Evolutionary conservation across 805 yeast genomes (phyloP).

Genomic region (Wickerhamomyces rabaulensis): DNA sequence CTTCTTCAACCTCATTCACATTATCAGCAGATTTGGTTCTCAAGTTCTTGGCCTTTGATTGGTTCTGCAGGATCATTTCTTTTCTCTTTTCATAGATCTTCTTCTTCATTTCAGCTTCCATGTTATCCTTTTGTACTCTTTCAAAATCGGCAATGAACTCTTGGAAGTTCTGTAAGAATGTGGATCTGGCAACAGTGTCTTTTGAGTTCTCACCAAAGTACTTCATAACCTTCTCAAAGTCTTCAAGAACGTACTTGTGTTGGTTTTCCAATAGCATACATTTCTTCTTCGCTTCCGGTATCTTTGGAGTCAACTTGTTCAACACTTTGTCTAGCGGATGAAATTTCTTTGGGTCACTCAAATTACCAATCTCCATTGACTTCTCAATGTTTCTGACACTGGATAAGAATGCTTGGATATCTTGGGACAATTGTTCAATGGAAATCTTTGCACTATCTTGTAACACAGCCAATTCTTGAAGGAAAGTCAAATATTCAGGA

Average conservation of each 20-base stretch:
- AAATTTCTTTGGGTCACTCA: constrained; percentile 55
- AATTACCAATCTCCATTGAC: constrained; percentile 55
- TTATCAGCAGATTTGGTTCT: constrained; percentile 26
- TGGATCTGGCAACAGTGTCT: constrained; percentile 47
- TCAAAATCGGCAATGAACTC: constrained; percentile 57
- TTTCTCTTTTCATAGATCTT: constrained; percentile 61
- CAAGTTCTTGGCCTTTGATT: constrained; percentile 1
- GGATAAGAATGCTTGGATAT: constrained; percentile 49
- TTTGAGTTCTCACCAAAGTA: constrained; percentile 67
- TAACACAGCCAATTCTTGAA: constrained; percentile 52
- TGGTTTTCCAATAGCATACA: constrained; percentile 47
- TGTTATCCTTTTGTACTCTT: constrained; percentile 59
- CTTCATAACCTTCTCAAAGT: constrained; percentile 54
- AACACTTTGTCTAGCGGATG: constrained; percentile 65
- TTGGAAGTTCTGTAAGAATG: constrained; percentile 58
- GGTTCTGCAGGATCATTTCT: constrained; percentile 36
- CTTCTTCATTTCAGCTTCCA: constrained; percentile 63
- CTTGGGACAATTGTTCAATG: constrained; percentile 55
- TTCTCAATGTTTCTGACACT: constrained; percentile 45
- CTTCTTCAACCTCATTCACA: constrained; percentile 24
- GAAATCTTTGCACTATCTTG: constrained; percentile 53
- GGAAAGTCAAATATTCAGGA: constrained; percentile 57
- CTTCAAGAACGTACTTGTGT: constrained; percentile 42
- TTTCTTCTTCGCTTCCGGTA: constrained; percentile 51
- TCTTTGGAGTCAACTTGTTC: constrained; percentile 44